phyloP scores from a whole-genome alignment of 2,329 filamentous ascomycete genomes.

The Chrysosporium queenslandicum region DNA sequence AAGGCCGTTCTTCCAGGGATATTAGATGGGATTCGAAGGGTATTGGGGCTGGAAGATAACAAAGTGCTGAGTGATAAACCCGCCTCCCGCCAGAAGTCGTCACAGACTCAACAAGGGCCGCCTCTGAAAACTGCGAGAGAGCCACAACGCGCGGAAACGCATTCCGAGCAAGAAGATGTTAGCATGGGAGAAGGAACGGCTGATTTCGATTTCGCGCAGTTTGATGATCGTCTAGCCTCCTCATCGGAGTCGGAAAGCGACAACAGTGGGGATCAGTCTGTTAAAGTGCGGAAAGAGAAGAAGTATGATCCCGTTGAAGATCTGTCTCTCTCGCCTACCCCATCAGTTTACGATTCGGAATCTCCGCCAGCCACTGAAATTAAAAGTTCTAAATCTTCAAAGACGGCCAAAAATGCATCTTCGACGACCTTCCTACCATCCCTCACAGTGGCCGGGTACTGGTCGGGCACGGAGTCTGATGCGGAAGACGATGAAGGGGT shows the following conservation, averaged over 20 bases:
- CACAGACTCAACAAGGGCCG: not conserved
- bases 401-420: constrained; percentile 18
- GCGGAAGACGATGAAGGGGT: constrained; percentile 39
- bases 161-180: constrained; percentile 6
- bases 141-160: not conserved
- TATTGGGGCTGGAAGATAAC: constrained; percentile 27
- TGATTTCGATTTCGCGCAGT: constrained; percentile 22
- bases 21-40: constrained; percentile 32
- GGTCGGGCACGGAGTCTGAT: constrained; percentile 51
- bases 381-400: constrained; percentile 20
- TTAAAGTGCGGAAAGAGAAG: constrained; percentile 14
- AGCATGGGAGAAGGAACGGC: constrained; percentile 1
- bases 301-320: constrained; percentile 17
- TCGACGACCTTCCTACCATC: constrained; percentile 51
- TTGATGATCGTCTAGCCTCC: constrained; percentile 29
- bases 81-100: not conserved
- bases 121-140: not conserved
- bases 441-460: constrained; percentile 51
- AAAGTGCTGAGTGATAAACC: not conserved
- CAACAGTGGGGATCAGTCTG: constrained; percentile 19
- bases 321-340: constrained; percentile 29
- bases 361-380: constrained; percentile 23
- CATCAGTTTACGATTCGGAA: constrained; percentile 24
- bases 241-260: constrained; percentile 21
- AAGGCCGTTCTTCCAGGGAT: constrained; percentile 45